A percentile compares a stretch with the other conserved stretches of the same genome.
phyloP scores from a whole-genome alignment of 257 asterid genomes.

The Plantago major region DNA sequence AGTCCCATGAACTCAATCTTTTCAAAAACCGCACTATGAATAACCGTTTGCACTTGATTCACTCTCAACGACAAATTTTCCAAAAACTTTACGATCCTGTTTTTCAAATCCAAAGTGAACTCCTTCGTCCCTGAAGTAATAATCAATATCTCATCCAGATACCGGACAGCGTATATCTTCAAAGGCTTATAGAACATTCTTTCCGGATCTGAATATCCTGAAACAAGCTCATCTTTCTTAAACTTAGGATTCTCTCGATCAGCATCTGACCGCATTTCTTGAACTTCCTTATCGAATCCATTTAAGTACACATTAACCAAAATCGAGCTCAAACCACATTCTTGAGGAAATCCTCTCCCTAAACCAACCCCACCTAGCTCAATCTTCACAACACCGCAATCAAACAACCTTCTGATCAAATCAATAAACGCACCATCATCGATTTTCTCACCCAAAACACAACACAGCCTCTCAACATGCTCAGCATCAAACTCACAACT shows the following conservation, averaged over 20 bases:
- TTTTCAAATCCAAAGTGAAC: conserved; percentile 66
- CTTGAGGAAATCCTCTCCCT: conserved; percentile 87
- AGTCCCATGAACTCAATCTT: conserved; percentile 84
- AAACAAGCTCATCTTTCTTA: conserved; percentile 35
- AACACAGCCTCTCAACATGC: conserved; percentile 57
- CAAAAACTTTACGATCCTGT: conserved; percentile 37
- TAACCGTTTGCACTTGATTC: conserved; percentile 50
- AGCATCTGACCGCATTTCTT: conserved; percentile 46
- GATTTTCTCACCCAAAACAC: conserved; percentile 57
- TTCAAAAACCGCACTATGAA: conserved; percentile 82
- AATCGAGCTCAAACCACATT: conserved; percentile 65
- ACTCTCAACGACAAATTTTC: conserved; percentile 56
- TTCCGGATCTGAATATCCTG: conserved; percentile 16
- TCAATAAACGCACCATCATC: conserved; percentile 46
- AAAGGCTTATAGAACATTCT: conserved; percentile 59
- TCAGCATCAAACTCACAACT: conserved; percentile 23
- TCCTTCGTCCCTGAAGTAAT: conserved; percentile 72
- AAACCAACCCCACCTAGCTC: conserved; percentile 48
- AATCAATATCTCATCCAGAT: conserved; percentile 75
- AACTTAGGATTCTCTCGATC: conserved; percentile 46
- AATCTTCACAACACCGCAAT: conserved; percentile 33
- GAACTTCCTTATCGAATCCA: conserved; percentile 65
- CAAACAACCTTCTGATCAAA: conserved; percentile 48
- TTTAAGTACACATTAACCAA: conserved; percentile 63
- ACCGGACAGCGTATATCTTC: conserved; percentile 75